phyloP scores from a whole-genome alignment of 805 yeast species.

The Candida broadrunensis region DNA sequence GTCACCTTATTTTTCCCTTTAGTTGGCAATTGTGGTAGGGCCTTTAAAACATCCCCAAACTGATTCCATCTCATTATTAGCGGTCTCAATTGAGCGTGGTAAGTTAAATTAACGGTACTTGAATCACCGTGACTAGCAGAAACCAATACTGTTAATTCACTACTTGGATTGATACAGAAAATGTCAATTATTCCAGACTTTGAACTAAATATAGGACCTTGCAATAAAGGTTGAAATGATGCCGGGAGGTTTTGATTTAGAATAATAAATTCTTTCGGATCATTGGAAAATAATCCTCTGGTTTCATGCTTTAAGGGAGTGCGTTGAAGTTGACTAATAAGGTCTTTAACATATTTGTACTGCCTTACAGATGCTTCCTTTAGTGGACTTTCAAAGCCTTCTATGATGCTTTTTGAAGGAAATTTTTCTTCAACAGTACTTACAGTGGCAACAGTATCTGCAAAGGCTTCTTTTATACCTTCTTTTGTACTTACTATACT shows the following conservation, averaged over 20 bases:
- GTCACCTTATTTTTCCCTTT: not conserved
- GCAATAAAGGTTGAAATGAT: conserved; percentile 12
- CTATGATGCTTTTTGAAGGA: conserved; percentile 7
- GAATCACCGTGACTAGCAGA: conserved; percentile 7
- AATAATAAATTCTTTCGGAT: conserved; percentile 7
- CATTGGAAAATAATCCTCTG: conserved; percentile 6
- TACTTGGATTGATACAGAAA: conserved; percentile 9
- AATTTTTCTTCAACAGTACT: conserved; percentile 10
- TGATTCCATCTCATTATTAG: conserved; percentile 19
- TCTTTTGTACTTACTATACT: conserved; percentile 14
- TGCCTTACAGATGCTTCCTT: conserved; percentile 14
- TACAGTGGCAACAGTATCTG: conserved; percentile 9
- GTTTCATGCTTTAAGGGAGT: conserved; percentile 11
- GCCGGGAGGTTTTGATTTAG: conserved; percentile 11
- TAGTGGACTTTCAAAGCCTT: conserved; percentile 11
- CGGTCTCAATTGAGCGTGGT: conserved; percentile 25
- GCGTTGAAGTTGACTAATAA: conserved; percentile 11
- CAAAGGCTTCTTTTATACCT: conserved; percentile 6
- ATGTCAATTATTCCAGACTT: conserved; percentile 6
- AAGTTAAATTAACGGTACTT: conserved; percentile 8
- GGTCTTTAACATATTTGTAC: conserved; percentile 11
- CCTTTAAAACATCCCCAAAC: not conserved
- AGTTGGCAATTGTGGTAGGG: not conserved
- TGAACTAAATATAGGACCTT: conserved; percentile 18
- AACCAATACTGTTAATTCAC: conserved; percentile 12